Conservation (phyloP, 805 yeast genomes). For the Candida sithepensis region DNA sequence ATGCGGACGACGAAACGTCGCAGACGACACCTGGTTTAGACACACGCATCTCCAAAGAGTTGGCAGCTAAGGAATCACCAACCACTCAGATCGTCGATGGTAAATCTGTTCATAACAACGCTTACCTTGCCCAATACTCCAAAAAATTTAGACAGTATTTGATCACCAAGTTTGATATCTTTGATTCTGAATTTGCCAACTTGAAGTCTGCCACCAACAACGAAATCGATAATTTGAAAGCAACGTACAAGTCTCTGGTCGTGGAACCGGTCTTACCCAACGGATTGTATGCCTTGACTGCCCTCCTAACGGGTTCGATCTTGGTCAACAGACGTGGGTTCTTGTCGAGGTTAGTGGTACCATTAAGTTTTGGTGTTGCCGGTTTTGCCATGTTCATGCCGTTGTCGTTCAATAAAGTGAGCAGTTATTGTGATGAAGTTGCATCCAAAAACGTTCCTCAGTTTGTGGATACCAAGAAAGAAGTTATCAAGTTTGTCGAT, state of each 20-base stretch:
- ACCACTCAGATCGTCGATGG: slow-evolving; percentile 43
- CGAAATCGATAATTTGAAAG: slow-evolving; percentile 34
- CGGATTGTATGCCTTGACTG: slow-evolving; percentile 50
- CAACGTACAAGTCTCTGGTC: slow-evolving; percentile 34
- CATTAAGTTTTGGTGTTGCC: slow-evolving; percentile 45
- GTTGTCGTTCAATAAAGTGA: slow-evolving; percentile 36
- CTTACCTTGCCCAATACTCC: slow-evolving; percentile 42
- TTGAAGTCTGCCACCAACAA: slow-evolving; percentile 44
- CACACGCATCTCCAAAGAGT: slow-evolving; percentile 33
- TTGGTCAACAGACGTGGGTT: slow-evolving; percentile 43
- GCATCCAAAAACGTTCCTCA: slow-evolving; percentile 39
- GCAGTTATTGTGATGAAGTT: slow-evolving; percentile 21
- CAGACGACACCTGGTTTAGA: slow-evolving; percentile 48
- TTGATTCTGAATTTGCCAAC: slow-evolving; percentile 43
- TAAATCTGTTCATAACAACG: slow-evolving; percentile 50
- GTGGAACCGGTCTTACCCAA: slow-evolving; percentile 56
- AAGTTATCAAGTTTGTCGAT: slow-evolving; percentile 2
- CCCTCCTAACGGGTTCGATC: slow-evolving; percentile 55
- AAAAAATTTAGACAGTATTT: slow-evolving; percentile 37
- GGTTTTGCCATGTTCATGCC: slow-evolving; percentile 50
- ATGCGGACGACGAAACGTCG: slow-evolving; percentile 51
- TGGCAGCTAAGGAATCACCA: slow-evolving; percentile 36
- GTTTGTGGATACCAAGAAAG: slow-evolving; percentile 23
- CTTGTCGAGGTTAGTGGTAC: slow-evolving; percentile 49
- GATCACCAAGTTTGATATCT: slow-evolving; percentile 34